Base-by-base conservation (phyloP, 176 grass and related monocot genomes). In the Olyra latifolia region DNA sequence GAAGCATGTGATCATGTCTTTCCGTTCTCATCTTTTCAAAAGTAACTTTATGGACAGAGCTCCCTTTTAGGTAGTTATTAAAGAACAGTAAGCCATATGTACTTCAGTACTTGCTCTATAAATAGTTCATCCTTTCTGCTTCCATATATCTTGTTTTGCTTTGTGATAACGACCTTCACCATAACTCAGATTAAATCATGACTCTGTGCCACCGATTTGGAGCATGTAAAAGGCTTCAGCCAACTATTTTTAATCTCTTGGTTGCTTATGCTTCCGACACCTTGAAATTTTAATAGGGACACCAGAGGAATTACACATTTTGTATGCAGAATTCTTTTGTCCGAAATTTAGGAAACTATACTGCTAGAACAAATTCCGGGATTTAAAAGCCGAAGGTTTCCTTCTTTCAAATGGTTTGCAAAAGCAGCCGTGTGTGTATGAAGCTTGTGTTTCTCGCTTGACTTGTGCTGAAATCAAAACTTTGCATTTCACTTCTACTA, bases 41-140 rank as follows among this genome's bases (percentile, higher is more conserved):
- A 83, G 70, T 66, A 43, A 30, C 70, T 83, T 83, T 83, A 62
- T 73, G 67, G 71, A 54, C 2, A 16, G 13, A n/a, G 29, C 49
- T 60, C 11, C 28, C 68, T 72, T 72, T 71, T 19, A 32, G 67
- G 24, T 62, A 25, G 43, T 23, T 43, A 48, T 22, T 49, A 28
- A 29, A 39, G 57, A 50, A 61, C 5, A 63, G 10, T 3, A 49
- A 15, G 22, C 44, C 53, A 69, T 77, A 32, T 71, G 39, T 79
- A 30, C 24, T 67, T 77, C 24, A 56, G 39, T 79, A 30, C 24
- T 73, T 22, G n/a, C 40, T 42, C 48, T 27, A 47, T 2, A 68
- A 70, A 61, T 9, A 67, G 28, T 16, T 52, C 2, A n/a, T 42
- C 44, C 13, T 68, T 50, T 77, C 14, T 83, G 23, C 62, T 20